Evolutionary conservation across 1,139 yeast species (phyloP), one percentile per base, ranked within the genome.

Genomic region (Hyphopichia fennica): DNA sequence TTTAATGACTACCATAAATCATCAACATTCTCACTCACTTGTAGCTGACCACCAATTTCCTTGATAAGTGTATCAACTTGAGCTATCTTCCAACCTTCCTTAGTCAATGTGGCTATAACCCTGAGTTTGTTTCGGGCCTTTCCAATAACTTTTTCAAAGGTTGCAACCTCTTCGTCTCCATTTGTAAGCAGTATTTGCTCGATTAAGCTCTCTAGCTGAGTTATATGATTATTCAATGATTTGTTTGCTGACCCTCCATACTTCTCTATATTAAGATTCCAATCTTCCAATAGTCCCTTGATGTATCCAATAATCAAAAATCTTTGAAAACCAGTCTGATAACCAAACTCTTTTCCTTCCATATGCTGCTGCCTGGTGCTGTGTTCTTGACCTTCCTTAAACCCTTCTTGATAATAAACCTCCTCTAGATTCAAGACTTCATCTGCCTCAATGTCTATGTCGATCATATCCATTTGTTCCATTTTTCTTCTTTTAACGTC

Each of bases 291-390:
- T 5, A 86, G 60, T 6, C 88, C 88, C 37, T 69, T 63, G 5
- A 87, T 70, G 41, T 83, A 79, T 0, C 95, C 95, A 3, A 86
- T 58, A 0, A 84, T 62, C 13, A 83, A 53, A 51, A 75, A 84
- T 46, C 91, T 66, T 59, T 85, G 91, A 54, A 80, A 86, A 0
- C 90, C 95, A 0, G 89, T 84, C 54, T 87, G 95, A 40, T 84
- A 72, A 0, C 96, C 96, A 54, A 76, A 84, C 50, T 84, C 87
- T 51, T 81, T 82, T 2, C 96, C 96, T 58, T 87, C 95, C 1
- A 73, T 49, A 41, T 64, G 68, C 37, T 76, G 79, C 35, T 69
- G 66, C 37, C 51, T 54, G 0, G 76, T 63, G 1, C 74, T 67
- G 38, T 68, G 71, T 11, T 59, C 58, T 44, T 69, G 71, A 2